Percentiles rank a stretch among this genome's conserved stretches.
phyloP scores from a whole-genome alignment of 495 filamentous ascomycete genomes.

The Penicillium goetzii region DNA sequence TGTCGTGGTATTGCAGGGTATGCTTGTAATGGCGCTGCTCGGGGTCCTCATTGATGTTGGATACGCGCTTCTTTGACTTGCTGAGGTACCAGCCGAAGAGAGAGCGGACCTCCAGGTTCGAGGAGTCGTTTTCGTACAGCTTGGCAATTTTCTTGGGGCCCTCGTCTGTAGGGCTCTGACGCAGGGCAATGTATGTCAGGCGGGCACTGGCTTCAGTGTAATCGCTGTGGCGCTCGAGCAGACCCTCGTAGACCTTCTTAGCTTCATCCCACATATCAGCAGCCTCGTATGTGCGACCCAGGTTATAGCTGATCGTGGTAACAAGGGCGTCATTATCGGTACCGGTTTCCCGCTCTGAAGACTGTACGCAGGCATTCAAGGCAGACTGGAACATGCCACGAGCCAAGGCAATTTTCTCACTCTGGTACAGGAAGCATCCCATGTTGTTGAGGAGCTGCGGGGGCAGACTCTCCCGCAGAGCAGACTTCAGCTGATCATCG shows the following conservation, averaged over 20 bases:
- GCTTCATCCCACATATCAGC: conserved; percentile 80
- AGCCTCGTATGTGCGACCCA: conserved; percentile 94
- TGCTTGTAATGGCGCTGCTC: conserved; percentile 96
- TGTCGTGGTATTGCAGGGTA: conserved; percentile 89
- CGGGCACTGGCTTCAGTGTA: conserved; percentile 90
- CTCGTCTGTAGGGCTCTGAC: conserved; percentile 80
- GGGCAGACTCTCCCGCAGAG: conserved; percentile 73
- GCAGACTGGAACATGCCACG: conserved; percentile 86
- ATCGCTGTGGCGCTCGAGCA: conserved; percentile 79
- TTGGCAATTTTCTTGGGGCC: conserved; percentile 82
- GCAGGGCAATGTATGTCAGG: conserved; percentile 84
- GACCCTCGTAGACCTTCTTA: conserved; percentile 80
- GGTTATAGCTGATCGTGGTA: conserved; percentile 92
- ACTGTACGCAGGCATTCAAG: conserved; percentile 79
- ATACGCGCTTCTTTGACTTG: conserved; percentile 74
- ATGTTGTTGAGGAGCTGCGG: conserved; percentile 97
- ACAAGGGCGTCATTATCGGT: conserved; percentile 87
- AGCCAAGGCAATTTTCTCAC: conserved; percentile 79
- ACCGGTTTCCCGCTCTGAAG: conserved; percentile 59
- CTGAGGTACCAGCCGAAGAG: conserved; percentile 94
- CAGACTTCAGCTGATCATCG: conserved; percentile 58
- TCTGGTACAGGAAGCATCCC: conserved; percentile 89
- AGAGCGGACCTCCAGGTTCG: conserved; percentile 86
- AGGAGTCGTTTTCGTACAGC: conserved; percentile 75
- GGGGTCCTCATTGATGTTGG: conserved; percentile 83